These are phyloP conservation scores for Thozetella sp. DNA, from an alignment of 495 filamentous ascomycete species.

Conservation along the genomic window DNA sequence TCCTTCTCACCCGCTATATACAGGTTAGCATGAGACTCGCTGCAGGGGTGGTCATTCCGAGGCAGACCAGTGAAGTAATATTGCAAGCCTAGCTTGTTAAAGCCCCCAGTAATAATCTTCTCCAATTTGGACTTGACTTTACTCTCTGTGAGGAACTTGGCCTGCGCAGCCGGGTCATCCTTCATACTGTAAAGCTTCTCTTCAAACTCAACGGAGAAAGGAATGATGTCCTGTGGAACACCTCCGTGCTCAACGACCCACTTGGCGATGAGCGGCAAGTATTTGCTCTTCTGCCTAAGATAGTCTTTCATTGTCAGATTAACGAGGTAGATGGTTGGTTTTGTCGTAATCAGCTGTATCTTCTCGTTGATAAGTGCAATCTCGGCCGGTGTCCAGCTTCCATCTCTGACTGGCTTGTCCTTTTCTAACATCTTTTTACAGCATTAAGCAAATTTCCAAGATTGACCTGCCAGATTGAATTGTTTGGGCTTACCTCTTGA, in stretches of 20 bases:
- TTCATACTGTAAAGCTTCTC: constrained; percentile 9
- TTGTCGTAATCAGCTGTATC: constrained; percentile 28
- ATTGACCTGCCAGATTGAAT: neutral
- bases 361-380: constrained; percentile 33
- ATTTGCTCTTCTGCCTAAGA: constrained; percentile 33
- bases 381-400: constrained; percentile 25
- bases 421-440: constrained; percentile 22
- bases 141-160: constrained; percentile 15
- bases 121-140: constrained; percentile 25
- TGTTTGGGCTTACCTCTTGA: neutral
- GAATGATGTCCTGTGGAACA: constrained; percentile 22
- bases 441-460: too few relatives aligned
- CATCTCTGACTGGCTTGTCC: constrained; percentile 29
- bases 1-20: constrained; percentile 27
- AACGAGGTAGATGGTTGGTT: constrained; percentile 33
- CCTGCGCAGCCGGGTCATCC: constrained; percentile 5
- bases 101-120: constrained; percentile 30
- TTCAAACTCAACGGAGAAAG: constrained; percentile 32
- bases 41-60: neutral
- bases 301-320: constrained; percentile 37
- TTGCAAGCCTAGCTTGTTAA: constrained; percentile 27
- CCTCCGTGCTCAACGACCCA: constrained; percentile 33
- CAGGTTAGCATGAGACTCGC: neutral
- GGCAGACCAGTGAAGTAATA: constrained; percentile 30
- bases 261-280: constrained; percentile 25